Base-by-base conservation (phyloP, 179 eudicot species). In the Pouteria campechiana region DNA sequence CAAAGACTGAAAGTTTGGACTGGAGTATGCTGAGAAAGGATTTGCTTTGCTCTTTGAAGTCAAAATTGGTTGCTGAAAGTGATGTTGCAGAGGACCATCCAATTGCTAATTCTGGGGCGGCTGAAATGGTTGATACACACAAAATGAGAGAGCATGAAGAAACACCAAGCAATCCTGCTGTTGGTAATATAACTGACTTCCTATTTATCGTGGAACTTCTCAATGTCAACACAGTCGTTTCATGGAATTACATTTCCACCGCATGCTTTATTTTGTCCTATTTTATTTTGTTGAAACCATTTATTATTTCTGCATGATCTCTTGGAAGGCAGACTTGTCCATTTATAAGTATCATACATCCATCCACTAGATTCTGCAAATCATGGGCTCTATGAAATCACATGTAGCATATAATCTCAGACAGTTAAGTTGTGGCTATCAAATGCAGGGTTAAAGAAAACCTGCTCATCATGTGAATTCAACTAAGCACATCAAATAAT, bases 161-260 rank as follows among this genome's bases (percentile, higher is more conserved):
- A 33, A 59, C 64, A 47, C 41, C 67, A 13, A 62, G 60, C 16
- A 76, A 66, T 52, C 70, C 68, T 48, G 64, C 79, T 24, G 63
- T 55, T 47, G 94, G 96, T 87, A 73, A 74, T 75, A 57, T 5
- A 57, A 37, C 18, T 12, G n/a, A 3, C 35, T 31, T 41, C 28
- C 32, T 31, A 9, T 52, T 10, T 22, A 12, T 32, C 20, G 21
- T 41, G 16, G 15, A 21, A 39, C n/a, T n/a, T n/a, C n/a, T n/a
- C n/a, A n/a, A n/a, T n/a, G n/a, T n/a, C n/a, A n/a, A n/a, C n/a
- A n/a, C n/a, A n/a, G n/a, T n/a, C n/a, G n/a, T n/a, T n/a, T n/a
- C n/a, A n/a, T n/a, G n/a, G n/a, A n/a, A n/a, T n/a, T n/a, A n/a
- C n/a, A n/a, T 20, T 11, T n/a, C 13, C 13, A 1, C 19, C n/a